A percentile compares a stretch with the other conserved stretches of the same genome.
phyloP scores from a whole-genome alignment of 805 yeast species.

The Nakazawaea ishiwadae region DNA sequence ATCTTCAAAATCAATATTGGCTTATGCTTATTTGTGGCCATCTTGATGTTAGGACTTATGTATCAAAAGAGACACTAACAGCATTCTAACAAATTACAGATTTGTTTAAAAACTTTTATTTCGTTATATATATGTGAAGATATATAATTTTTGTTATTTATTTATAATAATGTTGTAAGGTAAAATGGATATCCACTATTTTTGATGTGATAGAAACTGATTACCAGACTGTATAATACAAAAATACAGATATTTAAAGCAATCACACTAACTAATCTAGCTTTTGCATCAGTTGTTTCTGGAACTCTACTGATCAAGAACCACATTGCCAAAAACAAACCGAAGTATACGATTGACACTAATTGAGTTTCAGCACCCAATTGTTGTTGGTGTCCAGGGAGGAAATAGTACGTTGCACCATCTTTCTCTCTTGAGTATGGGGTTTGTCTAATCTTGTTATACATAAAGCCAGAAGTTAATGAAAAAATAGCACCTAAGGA shows the following conservation, averaged over 20 bases:
- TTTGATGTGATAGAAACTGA: slow-evolving; percentile 66
- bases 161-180: slow-evolving; percentile 33
- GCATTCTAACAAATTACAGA: background rate
- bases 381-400: slow-evolving; percentile 68
- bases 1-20: slow-evolving; percentile 38
- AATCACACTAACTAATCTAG: slow-evolving; percentile 45
- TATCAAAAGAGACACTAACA: slow-evolving; percentile 5
- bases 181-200: slow-evolving; percentile 73
- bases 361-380: slow-evolving; percentile 88
- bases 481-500: slow-evolving; percentile 61
- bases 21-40: slow-evolving; percentile 26
- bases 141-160: background rate
- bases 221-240: slow-evolving; percentile 56
- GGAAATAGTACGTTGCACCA: slow-evolving; percentile 33
- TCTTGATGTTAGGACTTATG: slow-evolving; percentile 20
- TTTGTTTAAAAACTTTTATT: background rate
- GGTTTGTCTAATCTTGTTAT: slow-evolving; percentile 73
- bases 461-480: slow-evolving; percentile 91
- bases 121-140: background rate
- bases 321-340: slow-evolving; percentile 56
- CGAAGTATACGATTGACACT: slow-evolving; percentile 67
- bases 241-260: slow-evolving; percentile 41
- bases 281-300: slow-evolving; percentile 35
- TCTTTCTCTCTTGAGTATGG: slow-evolving; percentile 49
- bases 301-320: slow-evolving; percentile 58